Evolutionary conservation across 768 basidiomycete genomes (phyloP).

Genomic region (Lanmaoa pseudosensibilis): DNA sequence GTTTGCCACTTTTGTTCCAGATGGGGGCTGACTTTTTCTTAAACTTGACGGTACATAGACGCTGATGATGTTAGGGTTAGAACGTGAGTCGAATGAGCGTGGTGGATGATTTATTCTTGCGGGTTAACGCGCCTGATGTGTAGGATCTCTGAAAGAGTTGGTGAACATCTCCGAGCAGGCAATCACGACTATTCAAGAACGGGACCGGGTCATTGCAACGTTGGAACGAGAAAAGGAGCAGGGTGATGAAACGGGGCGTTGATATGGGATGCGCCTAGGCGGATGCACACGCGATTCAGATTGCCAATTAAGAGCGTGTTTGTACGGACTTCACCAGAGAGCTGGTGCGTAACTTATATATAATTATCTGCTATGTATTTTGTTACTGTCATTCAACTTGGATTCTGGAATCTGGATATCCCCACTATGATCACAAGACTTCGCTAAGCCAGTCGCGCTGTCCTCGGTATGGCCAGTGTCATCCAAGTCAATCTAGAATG

Average conservation of each 20-base stretch:
- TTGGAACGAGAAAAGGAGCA: conserved; percentile 10
- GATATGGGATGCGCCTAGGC: not conserved
- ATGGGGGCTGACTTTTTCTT: not conserved
- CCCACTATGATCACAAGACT: not conserved
- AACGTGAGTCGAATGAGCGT: conserved; percentile 36
- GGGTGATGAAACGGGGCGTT: not conserved
- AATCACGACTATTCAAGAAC: conserved; percentile 30
- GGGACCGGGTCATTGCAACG: conserved; percentile 24
- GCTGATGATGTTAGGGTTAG: conserved; percentile 45
- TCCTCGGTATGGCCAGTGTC: not conserved
- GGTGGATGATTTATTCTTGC: not conserved
- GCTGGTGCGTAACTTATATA: not conserved
- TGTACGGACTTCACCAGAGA: not conserved
- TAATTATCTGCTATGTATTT: not conserved
- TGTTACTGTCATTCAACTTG: not conserved
- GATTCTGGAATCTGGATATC: not conserved
- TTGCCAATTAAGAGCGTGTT: not conserved
- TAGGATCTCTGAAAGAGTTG: conserved; percentile 37
- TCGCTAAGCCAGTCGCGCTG: not conserved
- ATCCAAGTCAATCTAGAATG: not conserved
- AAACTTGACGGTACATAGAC: conserved; percentile 29
- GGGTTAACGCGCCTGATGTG: not conserved
- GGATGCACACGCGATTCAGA: not conserved
- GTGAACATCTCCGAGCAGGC: conserved; percentile 36
- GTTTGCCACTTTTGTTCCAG: not conserved